phyloP scores from a whole-genome alignment of 2,329 filamentous ascomycete genomes.

The Exophiala oligosperma region DNA sequence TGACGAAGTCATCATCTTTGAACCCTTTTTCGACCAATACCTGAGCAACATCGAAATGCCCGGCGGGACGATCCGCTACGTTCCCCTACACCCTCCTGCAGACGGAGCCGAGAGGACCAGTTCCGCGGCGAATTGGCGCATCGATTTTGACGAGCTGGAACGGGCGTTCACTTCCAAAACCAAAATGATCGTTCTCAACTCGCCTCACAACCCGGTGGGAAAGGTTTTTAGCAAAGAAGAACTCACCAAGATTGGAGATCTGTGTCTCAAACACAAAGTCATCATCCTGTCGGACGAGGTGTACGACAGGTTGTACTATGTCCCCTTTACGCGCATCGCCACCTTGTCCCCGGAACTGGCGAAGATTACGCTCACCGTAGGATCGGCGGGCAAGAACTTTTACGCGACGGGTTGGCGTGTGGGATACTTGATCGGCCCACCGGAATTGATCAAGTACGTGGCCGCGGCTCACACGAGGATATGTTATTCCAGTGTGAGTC shows the following conservation, averaged over 20 bases:
- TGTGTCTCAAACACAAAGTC: conserved; percentile 90
- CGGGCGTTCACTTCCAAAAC: conserved; percentile 79
- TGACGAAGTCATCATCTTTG: conserved; percentile 96
- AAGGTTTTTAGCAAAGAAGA: conserved; percentile 90
- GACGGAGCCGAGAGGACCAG: conserved; percentile 77
- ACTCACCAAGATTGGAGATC: conserved; percentile 77
- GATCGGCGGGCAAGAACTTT: conserved; percentile 96
- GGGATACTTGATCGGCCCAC: conserved; percentile 88
- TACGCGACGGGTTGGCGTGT: conserved; percentile 98
- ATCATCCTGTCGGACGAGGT: conserved; percentile 92
- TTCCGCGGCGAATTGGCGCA: conserved; percentile 81
- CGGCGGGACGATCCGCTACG: conserved; percentile 90
- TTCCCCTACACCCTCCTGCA: conserved; percentile 86
- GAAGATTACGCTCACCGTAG: conserved; percentile 85
- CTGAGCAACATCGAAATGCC: conserved; percentile 99
- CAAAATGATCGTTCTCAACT: conserved; percentile 83
- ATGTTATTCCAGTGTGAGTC: conserved; percentile 91
- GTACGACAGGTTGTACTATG: conserved; percentile 93
- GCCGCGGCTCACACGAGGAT: conserved; percentile 92
- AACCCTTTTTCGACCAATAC: conserved; percentile 99
- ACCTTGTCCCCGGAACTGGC: conserved; percentile 90
- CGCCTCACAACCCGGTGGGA: conserved; percentile 86
- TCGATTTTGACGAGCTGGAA: conserved; percentile 82
- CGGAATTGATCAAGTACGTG: conserved; percentile 87
- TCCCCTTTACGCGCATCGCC: conserved; percentile 88